These are phyloP conservation scores for Penicillium roqueforti DNA, from an alignment of 495 filamentous ascomycete genomes.

Conservation along the genomic window DNA sequence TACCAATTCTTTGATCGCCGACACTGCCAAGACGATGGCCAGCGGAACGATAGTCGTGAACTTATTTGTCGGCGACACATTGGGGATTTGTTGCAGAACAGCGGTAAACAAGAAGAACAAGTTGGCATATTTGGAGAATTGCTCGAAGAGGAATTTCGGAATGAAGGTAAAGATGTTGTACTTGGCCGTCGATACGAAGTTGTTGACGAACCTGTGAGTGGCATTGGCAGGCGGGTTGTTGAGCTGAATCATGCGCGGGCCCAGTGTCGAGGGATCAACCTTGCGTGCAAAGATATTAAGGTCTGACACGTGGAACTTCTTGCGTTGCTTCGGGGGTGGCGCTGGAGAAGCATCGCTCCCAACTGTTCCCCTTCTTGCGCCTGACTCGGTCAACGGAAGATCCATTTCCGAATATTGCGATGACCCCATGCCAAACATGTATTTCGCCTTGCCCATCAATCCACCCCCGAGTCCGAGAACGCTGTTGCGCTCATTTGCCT, in stretches of 20 bases:
- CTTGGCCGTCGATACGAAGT: slow-evolving; percentile 96
- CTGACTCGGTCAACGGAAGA: slow-evolving; percentile 81
- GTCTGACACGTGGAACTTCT: slow-evolving; percentile 61
- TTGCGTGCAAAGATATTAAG: slow-evolving; percentile 93
- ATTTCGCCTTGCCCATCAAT: slow-evolving; percentile 78
- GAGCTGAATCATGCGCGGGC: slow-evolving; percentile 89
- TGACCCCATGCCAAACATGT: slow-evolving; percentile 84
- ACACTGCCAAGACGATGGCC: slow-evolving; percentile 82
- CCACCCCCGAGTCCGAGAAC: slow-evolving; percentile 82
- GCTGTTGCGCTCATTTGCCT: slow-evolving; percentile 75
- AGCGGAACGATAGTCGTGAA: slow-evolving; percentile 97
- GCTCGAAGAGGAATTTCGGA: slow-evolving; percentile 97
- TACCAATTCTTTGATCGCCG: slow-evolving; percentile 88
- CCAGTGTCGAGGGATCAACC: slow-evolving; percentile 81
- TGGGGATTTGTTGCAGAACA: slow-evolving; percentile 89
- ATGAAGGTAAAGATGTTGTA: slow-evolving; percentile 96
- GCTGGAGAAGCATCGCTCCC: slow-evolving; percentile 34
- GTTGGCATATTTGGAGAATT: slow-evolving; percentile 99
- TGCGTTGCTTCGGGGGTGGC: slow-evolving; percentile 36
- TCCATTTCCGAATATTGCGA: slow-evolving; percentile 98
- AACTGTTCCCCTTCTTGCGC: slow-evolving; percentile 46
- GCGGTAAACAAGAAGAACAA: slow-evolving; percentile 99
- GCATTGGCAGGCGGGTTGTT: slow-evolving; percentile 96
- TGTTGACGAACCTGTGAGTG: slow-evolving; percentile 84
- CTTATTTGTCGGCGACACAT: slow-evolving; percentile 87